phyloP scores from a whole-genome alignment of 176 grass and related monocot species.

The Echinochloa phyllopogon region DNA sequence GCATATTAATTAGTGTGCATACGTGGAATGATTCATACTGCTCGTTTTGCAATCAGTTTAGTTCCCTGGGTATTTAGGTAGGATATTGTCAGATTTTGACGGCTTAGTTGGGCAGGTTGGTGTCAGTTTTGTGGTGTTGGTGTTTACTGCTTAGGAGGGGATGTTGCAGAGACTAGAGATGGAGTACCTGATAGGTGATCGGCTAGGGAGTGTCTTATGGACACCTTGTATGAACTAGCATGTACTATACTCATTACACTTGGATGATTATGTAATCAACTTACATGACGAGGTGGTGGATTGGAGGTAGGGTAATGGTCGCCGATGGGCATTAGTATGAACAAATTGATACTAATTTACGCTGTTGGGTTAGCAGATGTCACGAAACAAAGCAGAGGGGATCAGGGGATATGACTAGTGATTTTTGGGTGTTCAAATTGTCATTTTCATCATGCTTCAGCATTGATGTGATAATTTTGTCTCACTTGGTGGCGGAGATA shows the following conservation, averaged over 20 bases:
- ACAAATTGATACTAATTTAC: background rate
- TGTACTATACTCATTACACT: background rate
- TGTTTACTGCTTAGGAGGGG: background rate
- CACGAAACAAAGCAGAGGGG: background rate
- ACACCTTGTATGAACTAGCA: background rate
- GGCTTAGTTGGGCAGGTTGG: background rate
- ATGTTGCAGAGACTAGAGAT: background rate
- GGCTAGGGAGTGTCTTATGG: background rate
- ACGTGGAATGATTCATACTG: background rate
- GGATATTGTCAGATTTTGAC: background rate
- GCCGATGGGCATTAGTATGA: background rate
- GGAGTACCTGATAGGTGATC: background rate
- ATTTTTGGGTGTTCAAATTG: background rate
- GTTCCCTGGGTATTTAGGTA: background rate
- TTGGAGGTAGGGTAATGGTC: background rate
- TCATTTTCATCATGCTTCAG: background rate
- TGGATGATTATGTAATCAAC: background rate
- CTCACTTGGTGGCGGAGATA: background rate
- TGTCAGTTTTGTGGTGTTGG: background rate
- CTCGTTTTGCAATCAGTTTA: constrained; percentile 25
- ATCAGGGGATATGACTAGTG: too few species aligned
- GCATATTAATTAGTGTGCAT: background rate
- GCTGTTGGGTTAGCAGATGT: background rate
- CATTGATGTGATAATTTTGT: constrained; percentile 9
- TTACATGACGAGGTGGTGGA: background rate